These are phyloP conservation scores for Polychaeton citri DNA, from an alignment of 2,329 filamentous ascomycete genomes.

Conservation along the genomic window DNA sequence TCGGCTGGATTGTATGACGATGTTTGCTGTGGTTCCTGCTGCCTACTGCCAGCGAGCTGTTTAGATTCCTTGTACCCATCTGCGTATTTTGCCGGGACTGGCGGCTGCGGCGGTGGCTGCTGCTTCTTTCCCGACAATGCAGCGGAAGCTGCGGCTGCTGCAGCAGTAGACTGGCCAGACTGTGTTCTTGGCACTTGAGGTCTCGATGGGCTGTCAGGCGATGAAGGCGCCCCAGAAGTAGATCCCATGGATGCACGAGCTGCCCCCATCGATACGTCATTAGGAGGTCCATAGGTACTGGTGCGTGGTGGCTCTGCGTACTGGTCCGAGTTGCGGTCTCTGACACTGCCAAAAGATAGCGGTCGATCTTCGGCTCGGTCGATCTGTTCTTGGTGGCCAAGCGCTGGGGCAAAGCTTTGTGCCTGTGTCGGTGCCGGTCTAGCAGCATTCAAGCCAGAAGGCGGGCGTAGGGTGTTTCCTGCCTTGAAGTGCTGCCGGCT, in stretches of 20 bases:
- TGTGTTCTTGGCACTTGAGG: conserved; percentile 37
- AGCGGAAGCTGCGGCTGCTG: conserved; percentile 32
- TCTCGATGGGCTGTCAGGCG: conserved; percentile 34
- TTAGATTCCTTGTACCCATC: conserved; percentile 22
- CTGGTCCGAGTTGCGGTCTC: conserved; percentile 26
- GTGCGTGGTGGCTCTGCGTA: conserved; percentile 25
- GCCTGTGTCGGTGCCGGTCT: conserved; percentile 31
- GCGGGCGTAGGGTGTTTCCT: conserved; percentile 40
- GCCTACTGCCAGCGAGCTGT: conserved; percentile 12
- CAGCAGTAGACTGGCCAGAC: conserved; percentile 34
- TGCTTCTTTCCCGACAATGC: conserved; percentile 7
- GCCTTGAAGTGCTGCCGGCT: conserved; percentile 13
- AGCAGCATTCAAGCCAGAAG: conserved; percentile 19
- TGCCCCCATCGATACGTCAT: conserved; percentile 31
- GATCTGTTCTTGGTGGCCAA: conserved; percentile 24
- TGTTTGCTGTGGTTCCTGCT: conserved; percentile 33
- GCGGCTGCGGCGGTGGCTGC: too few relatives aligned
- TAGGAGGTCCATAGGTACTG: conserved; percentile 26
- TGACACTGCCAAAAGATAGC: conserved; percentile 32
- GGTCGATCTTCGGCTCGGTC: conserved; percentile 22
- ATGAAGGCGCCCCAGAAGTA: conserved; percentile 22
- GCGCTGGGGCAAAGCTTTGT: conserved; percentile 22
- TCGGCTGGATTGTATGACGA: conserved; percentile 65
- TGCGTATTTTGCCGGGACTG: conserved; percentile 14
- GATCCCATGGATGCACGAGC: conserved; percentile 31